Conservation (phyloP, 352 stramenopile species). For the Phytophthora colocasiae region DNA sequence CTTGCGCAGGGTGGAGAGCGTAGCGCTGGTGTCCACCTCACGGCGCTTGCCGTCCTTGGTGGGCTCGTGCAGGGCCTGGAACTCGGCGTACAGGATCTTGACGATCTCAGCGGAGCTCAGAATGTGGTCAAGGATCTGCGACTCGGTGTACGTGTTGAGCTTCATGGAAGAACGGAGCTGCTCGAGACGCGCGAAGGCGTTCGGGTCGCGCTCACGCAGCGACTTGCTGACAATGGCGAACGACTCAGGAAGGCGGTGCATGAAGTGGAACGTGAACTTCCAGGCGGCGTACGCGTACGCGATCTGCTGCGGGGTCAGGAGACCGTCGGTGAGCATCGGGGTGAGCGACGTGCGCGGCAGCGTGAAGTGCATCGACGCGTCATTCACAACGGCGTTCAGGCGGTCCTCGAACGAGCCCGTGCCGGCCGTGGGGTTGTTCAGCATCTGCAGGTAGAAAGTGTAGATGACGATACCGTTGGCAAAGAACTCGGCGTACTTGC, state of each 20-base stretch:
- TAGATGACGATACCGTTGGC: constrained; percentile 88
- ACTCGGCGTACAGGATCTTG: constrained; percentile 84
- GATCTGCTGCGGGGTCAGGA: constrained; percentile 81
- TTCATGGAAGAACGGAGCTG: constrained; percentile 86
- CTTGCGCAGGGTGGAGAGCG: constrained; percentile 77
- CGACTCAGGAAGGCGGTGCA: constrained; percentile 83
- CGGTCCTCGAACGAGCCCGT: constrained; percentile 72
- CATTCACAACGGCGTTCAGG: constrained; percentile 66
- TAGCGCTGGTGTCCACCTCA: constrained; percentile 53
- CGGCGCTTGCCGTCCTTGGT: constrained; percentile 37
- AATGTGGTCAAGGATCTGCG: constrained; percentile 88
- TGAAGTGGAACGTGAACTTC: constrained; percentile 92
- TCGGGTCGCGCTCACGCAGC: constrained; percentile 76
- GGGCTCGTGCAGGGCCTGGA: constrained; percentile 73
- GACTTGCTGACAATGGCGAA: constrained; percentile 84
- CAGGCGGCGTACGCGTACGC: constrained; percentile 87
- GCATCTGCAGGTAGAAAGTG: constrained; percentile 83
- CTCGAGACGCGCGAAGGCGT: constrained; percentile 78
- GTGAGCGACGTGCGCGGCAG: constrained; percentile 85
- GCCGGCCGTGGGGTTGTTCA: constrained; percentile 61
- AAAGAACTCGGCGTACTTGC: constrained; percentile 90
- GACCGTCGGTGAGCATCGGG: constrained; percentile 79
- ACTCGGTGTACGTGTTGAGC: constrained; percentile 89
- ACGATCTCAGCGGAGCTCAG: constrained; percentile 71
- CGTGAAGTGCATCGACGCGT: constrained; percentile 87